Conservation (phyloP, 345 rosid genomes). For the Jatropha curcas region DNA sequence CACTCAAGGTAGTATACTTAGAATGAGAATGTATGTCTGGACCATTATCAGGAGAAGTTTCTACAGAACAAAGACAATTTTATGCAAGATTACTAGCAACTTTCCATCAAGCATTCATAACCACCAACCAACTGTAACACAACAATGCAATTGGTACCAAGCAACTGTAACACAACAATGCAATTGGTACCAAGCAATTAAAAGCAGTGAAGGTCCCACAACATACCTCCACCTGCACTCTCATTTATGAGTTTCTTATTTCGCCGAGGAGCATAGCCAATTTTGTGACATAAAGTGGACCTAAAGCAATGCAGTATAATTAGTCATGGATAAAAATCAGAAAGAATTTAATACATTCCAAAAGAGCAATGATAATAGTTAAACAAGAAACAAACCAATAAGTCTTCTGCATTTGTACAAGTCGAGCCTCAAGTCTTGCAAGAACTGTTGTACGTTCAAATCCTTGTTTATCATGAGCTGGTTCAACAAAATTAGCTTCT, state of each 20-base stretch:
- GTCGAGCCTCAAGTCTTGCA: conserved; percentile 74
- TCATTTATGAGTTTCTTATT: conserved; percentile 37
- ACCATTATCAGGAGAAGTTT: conserved; percentile 46
- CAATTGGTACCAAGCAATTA: conserved; percentile 8
- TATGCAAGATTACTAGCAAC: conserved; percentile 17
- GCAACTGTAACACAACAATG: not conserved
- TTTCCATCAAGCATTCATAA: conserved; percentile 2
- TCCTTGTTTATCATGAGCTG: conserved; percentile 97
- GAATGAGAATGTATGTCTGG: conserved; percentile 26
- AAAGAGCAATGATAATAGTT: not conserved
- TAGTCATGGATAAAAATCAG: not conserved
- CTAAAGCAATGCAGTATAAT: conserved; percentile 33
- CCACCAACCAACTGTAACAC: not conserved
- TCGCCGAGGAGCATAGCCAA: conserved; percentile 76
- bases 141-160: not conserved
- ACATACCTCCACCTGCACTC: conserved; percentile 46
- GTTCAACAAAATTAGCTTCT: conserved; percentile 95
- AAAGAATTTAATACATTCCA: not conserved
- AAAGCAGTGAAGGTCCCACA: not conserved
- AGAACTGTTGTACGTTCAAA: conserved; percentile 92
- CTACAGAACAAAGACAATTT: conserved; percentile 33
- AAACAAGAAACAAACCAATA: conserved; percentile 61
- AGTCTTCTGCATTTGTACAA: conserved; percentile 76
- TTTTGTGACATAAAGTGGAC: conserved; percentile 62
- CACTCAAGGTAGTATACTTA: conserved; percentile 24